These are phyloP conservation scores for Neofusicoccum ribis DNA, from an alignment of 2,329 filamentous ascomycete genomes.

Conservation along the genomic window DNA sequence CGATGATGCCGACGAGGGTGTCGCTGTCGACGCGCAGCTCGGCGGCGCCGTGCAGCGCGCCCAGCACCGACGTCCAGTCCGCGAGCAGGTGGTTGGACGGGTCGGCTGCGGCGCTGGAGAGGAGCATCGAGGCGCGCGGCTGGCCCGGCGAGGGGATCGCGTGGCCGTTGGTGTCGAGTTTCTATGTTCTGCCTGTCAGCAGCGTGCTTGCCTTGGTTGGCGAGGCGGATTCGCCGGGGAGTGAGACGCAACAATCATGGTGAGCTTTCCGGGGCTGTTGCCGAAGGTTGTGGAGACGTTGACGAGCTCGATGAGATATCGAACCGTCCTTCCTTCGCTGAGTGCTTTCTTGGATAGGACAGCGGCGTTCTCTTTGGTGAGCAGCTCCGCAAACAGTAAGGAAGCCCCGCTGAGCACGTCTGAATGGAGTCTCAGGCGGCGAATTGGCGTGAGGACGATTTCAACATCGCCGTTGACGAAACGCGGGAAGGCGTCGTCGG, in stretches of 20 bases:
- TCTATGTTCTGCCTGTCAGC: slow-evolving; percentile 26
- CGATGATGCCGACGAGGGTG: slow-evolving; percentile 41
- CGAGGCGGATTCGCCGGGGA: neutral
- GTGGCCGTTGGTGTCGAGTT: slow-evolving; percentile 36
- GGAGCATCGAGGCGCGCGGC: slow-evolving; percentile 22
- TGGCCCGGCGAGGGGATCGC: slow-evolving; percentile 23
- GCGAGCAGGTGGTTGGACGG: slow-evolving; percentile 28
- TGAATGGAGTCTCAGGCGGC: slow-evolving; percentile 36
- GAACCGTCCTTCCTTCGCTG: slow-evolving; percentile 28
- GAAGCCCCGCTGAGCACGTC: slow-evolving; percentile 35
- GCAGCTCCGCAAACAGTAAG: slow-evolving; percentile 29
- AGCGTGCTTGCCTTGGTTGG: neutral
- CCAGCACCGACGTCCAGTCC: slow-evolving; percentile 48
- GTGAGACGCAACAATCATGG: neutral
- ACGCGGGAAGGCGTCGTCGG: neutral
- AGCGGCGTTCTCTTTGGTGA: slow-evolving; percentile 33
- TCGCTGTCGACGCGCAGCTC: slow-evolving; percentile 41
- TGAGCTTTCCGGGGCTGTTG: neutral
- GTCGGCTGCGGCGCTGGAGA: slow-evolving; percentile 24
- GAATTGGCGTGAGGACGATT: slow-evolving; percentile 32
- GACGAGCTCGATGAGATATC: slow-evolving; percentile 37
- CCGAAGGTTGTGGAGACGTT: slow-evolving; percentile 17
- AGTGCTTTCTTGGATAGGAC: slow-evolving; percentile 29
- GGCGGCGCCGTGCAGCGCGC: slow-evolving; percentile 46
- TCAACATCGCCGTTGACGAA: slow-evolving; percentile 13